phyloP scores from a whole-genome alignment of 345 rosid species.

The Jatropha curcas region DNA sequence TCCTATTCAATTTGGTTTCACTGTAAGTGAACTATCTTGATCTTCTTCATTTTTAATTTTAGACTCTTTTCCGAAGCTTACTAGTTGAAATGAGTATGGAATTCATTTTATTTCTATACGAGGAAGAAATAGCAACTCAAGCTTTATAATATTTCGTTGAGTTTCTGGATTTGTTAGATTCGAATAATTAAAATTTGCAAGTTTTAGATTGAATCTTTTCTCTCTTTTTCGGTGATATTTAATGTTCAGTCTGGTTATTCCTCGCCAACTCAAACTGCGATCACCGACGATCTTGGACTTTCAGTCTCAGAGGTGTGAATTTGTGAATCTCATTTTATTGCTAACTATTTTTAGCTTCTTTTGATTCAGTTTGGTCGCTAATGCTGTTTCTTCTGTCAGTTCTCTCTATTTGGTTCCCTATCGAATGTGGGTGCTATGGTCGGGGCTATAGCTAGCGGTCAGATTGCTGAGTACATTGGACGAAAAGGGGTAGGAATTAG shows the following conservation, averaged over 20 bases:
- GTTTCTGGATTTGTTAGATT: neutral
- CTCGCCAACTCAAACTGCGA: conserved; percentile 86
- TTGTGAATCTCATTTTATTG: neutral
- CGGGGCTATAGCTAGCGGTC: conserved; percentile 98
- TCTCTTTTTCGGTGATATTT: neutral
- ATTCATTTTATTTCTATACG: neutral
- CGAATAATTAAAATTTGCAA: neutral
- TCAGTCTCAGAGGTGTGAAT: conserved; percentile 72
- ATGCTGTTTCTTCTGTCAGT: conserved; percentile 49
- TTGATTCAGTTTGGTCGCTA: conserved; percentile 18
- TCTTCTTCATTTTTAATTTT: neutral
- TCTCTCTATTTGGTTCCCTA: conserved; percentile 80
- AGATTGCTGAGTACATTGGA: conserved; percentile 90
- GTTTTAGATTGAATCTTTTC: conserved; percentile 3
- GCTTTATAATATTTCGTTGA: too few relatives aligned
- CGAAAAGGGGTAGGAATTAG: conserved; percentile 77
- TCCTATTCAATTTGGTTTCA: conserved; percentile 98
- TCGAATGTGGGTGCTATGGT: conserved; percentile 99
- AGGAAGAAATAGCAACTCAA: too few relatives aligned
- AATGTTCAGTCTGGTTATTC: conserved; percentile 74
- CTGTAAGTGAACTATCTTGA: conserved; percentile 46
- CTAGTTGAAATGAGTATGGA: too few relatives aligned
- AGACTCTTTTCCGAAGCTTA: neutral
- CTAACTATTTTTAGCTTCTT: neutral
- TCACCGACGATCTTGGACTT: conserved; percentile 74